These are phyloP conservation scores for Aristolochia californica DNA, from an alignment of 164 flowering plant genomes.

Conservation along the genomic window DNA sequence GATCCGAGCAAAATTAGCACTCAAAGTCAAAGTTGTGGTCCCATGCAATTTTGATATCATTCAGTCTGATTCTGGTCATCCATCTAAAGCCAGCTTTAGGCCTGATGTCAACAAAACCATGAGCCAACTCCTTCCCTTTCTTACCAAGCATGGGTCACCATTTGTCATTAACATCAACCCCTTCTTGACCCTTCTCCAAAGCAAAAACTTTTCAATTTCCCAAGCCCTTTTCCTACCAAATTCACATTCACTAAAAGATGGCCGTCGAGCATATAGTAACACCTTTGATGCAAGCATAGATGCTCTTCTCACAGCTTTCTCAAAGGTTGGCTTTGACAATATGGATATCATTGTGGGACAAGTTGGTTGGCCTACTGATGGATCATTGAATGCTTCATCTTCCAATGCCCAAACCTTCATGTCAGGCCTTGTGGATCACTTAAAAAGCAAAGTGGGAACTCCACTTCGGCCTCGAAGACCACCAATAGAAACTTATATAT, in stretches of 20 bases:
- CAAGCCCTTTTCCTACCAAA: slow-evolving; percentile 52
- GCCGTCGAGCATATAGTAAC: slow-evolving; percentile 49
- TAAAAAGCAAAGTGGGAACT: slow-evolving; percentile 50
- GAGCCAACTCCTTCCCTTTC: slow-evolving; percentile 65
- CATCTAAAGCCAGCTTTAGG: slow-evolving; percentile 70
- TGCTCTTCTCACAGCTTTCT: slow-evolving; percentile 50
- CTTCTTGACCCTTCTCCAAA: slow-evolving; percentile 42
- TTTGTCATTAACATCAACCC: slow-evolving; percentile 66
- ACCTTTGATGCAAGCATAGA: slow-evolving; percentile 59
- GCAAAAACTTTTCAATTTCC: slow-evolving; percentile 54
- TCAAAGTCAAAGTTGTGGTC: slow-evolving; percentile 63
- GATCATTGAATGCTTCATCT: slow-evolving; percentile 60
- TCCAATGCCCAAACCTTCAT: slow-evolving; percentile 51
- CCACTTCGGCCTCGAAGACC: slow-evolving; percentile 51
- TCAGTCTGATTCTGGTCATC: slow-evolving; percentile 41
- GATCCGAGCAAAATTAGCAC: slow-evolving; percentile 40
- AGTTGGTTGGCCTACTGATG: slow-evolving; percentile 97
- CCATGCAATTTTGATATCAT: slow-evolving; percentile 69
- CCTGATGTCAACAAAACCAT: slow-evolving; percentile 76
- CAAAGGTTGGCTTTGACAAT: slow-evolving; percentile 41
- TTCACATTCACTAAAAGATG: slow-evolving; percentile 43
- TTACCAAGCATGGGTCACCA: slow-evolving; percentile 53
- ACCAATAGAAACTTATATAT: slow-evolving; percentile 50
- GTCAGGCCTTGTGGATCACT: slow-evolving; percentile 51
- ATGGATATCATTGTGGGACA: slow-evolving; percentile 53